Base-by-base conservation (phyloP, 1,284 basidiomycete species). In the Cerrena zonata region DNA sequence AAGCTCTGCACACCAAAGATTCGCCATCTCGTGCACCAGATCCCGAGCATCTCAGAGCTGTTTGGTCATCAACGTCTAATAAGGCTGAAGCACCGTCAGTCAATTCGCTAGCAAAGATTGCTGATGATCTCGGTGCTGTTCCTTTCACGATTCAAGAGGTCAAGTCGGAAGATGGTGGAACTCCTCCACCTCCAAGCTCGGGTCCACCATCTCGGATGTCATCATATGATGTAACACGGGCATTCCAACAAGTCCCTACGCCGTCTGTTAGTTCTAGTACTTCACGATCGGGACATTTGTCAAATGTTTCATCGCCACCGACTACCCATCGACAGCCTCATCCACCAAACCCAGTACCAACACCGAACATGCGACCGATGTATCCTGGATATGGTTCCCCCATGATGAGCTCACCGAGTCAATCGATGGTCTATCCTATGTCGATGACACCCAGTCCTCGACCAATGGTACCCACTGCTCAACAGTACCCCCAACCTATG, bases 81-180 rank as follows among this genome's bases (percentile, higher is more conserved):
- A 83, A 85, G 62, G 72, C 79, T 11, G 75, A 76, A 47, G 63
- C 78, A 13, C 79, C 82, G 42, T 70, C 79, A 7, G 73, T 86
- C n/a, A 91, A 91, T 63, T 91, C 88, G 0, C 67, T 91, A 54
- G 80, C 89, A 61, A 82, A 80, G 15, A 89, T 91, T 48, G 80
- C 80, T 19, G 88, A 91, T 61, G 88, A 91, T 61, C 69, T 89
- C 53, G 82, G 82, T 25, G 73, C 82, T 36, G 70, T 90, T 30
- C 85, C 87, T 11, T 88, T 89, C 65, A 84, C 82, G 3, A 65
- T 89, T 23, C 85, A 85, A 59, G 88, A 90, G 52, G 83, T 88
- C 48, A 90, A 90, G 62, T 86, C 86, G 11, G 86, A 89, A 59
- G 86, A 85, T 57, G 86, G 86, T 27, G 82, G 80, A 63, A 88